Conservation (phyloP, 2,329 filamentous ascomycete species). For the Phaeophleospora eucalypticola region DNA sequence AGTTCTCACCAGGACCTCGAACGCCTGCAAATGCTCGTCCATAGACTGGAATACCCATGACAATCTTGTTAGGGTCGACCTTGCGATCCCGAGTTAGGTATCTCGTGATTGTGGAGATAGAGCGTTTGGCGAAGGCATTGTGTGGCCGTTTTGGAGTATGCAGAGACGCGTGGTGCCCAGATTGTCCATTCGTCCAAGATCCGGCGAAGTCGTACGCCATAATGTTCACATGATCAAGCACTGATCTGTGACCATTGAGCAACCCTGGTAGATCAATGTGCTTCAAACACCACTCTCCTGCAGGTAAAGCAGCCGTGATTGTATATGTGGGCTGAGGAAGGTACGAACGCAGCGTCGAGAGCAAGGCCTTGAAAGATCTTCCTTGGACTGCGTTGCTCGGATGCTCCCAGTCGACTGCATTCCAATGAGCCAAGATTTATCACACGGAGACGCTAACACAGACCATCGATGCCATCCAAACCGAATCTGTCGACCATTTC, state of each 20-base stretch:
- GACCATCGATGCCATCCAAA: background rate
- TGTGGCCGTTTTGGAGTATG: background rate
- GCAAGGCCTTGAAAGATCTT: background rate
- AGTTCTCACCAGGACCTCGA: background rate
- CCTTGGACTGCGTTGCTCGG: background rate
- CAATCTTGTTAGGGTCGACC: background rate
- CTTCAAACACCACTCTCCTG: background rate
- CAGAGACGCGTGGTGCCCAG: background rate
- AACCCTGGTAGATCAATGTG: background rate
- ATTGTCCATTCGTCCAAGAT: slow-evolving; percentile 1
- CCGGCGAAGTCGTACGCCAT: slow-evolving; percentile 1
- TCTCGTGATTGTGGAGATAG: background rate
- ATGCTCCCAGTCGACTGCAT: slow-evolving; percentile 6
- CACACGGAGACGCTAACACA: background rate
- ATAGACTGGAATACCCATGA: background rate
- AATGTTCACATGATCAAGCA: background rate
- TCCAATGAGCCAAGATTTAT: background rate
- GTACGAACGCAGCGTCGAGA: background rate
- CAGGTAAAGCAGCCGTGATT: background rate
- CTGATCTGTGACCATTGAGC: background rate
- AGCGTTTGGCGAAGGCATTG: background rate
- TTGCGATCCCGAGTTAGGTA: background rate
- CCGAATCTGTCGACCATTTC: background rate
- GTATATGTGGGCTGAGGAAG: background rate
- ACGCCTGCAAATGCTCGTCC: background rate